phyloP scores from a whole-genome alignment of 768 basidiomycete species.

The Tulasnella sp. region DNA sequence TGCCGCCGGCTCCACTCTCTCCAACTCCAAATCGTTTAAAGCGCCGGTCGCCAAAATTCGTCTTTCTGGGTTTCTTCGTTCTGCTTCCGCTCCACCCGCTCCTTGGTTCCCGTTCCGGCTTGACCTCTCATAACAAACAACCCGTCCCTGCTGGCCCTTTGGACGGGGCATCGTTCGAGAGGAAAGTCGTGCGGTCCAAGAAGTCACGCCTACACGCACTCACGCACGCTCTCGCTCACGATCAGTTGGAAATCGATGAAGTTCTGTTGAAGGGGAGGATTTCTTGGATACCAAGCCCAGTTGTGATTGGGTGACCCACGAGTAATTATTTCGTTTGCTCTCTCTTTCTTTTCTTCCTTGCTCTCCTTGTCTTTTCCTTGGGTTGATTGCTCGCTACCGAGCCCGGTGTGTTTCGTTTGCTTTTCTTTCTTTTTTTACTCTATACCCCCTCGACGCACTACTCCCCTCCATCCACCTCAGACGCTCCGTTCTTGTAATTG shows the following conservation, averaged over 20 bases:
- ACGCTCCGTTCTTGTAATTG: slow-evolving; percentile 2
- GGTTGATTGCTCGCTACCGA: neutral
- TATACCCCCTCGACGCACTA: neutral
- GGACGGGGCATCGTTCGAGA: neutral
- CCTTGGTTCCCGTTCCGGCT: neutral
- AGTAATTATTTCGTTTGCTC: neutral
- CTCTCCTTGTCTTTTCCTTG: neutral
- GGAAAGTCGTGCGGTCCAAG: neutral
- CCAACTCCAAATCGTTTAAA: neutral
- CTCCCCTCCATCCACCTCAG: neutral
- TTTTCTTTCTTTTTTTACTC: neutral
- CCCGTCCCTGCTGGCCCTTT: neutral
- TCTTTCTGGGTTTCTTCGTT: neutral
- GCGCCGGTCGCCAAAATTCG: slow-evolving; percentile 9
- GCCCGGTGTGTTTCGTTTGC: neutral
- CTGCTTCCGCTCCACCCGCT: neutral
- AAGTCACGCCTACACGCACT: neutral
- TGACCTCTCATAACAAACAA: slow-evolving; percentile 2
- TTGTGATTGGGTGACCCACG: neutral
- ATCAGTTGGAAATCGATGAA: slow-evolving; percentile 3
- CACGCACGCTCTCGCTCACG: neutral
- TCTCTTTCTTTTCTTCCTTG: neutral
- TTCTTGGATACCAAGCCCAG: slow-evolving; percentile 3
- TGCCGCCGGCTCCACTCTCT: slow-evolving; percentile 5
- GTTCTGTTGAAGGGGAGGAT: neutral